Evolutionary conservation across 2,329 filamentous ascomycete species (phyloP), one percentile per base, ranked within the genome.

Genomic region (Verticillium albo-atrum): DNA sequence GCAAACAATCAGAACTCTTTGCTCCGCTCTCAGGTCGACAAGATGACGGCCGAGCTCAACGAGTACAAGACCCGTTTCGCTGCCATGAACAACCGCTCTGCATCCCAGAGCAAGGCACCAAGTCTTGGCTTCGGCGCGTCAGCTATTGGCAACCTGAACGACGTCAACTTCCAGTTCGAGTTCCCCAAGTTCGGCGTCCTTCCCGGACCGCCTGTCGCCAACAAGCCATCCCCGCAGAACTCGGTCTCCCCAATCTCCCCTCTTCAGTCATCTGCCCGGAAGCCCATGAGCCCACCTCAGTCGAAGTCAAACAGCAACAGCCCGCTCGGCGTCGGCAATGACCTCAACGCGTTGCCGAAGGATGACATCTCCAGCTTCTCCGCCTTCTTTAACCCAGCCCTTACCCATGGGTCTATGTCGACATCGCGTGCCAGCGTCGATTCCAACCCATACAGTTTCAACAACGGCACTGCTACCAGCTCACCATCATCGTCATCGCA

Each of bases 161-260:
- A 90, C 63, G 89, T 90, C 71, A 92, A 89, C 71, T 98, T 98
- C 71, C 89, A 94, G 66, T 98, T 99, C 67, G 94, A 98, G 66
- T 98, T 98, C 65, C 94, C 95, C 64, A 93, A 90, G 71, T 98
- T 99, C 68, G 95, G 95, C 54, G 83, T 87, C 61, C 82, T 96
- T 27, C 82, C 84, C 0, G 80, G 82, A 5, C 77, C 80, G 7
- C 66, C 71, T 1, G 54, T 63, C 30, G 61, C 64, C 56, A 69
- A 63, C 61, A 70, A 70, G 59, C 62, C 61, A 12, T 56, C 42
- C 6, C 61, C 23, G 34, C 57, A 32, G 9, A 54, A 58, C 57
- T 30, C 51, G 23, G 20, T 52, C 58, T 7, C 60, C 42, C 23
- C 57, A 63, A 62, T 54, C 65, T 58, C 56, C 57, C 56, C 57